Evolutionary conservation across 345 rosid genomes (phyloP).

Genomic region (Microthlaspi erraticum): DNA sequence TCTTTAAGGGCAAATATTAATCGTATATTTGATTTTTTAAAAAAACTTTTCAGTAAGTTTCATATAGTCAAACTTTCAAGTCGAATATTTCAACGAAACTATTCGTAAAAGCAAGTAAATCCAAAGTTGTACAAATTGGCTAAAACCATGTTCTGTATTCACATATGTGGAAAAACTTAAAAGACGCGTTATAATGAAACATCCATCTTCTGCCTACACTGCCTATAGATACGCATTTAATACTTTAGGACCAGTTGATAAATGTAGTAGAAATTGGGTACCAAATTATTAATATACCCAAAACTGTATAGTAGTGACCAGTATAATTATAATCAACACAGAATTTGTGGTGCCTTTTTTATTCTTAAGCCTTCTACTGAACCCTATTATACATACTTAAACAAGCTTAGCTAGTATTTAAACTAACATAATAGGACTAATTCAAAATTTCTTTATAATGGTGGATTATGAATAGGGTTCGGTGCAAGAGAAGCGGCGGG

Average conservation of each 20-base stretch:
- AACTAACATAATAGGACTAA: not conserved
- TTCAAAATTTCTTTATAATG: too few relatives aligned
- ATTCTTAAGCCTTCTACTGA: not conserved
- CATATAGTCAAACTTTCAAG: not conserved
- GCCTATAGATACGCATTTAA: constrained; percentile 32
- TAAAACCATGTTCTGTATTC: not conserved
- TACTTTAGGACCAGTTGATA: constrained; percentile 33
- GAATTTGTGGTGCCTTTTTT: constrained; percentile 1
- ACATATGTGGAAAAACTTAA: not conserved
- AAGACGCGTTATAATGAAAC: constrained; percentile 3
- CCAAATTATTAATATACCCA: constrained; percentile 7
- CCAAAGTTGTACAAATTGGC: not conserved
- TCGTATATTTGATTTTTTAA: not conserved
- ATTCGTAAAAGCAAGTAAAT: constrained; percentile 13
- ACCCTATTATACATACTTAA: not conserved
- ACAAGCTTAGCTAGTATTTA: not conserved
- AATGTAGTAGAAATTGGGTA: constrained; percentile 34
- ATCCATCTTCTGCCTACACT: not conserved
- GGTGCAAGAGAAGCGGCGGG: constrained; percentile 72
- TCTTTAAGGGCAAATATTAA: not conserved
- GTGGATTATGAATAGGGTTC: constrained; percentile 38
- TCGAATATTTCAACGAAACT: not conserved
- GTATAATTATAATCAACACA: not conserved
- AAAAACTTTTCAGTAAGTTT: not conserved
- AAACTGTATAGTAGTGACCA: constrained; percentile 16